phyloP scores from a whole-genome alignment of 1,284 basidiomycete species.

The Chondrostereum purpureum region DNA sequence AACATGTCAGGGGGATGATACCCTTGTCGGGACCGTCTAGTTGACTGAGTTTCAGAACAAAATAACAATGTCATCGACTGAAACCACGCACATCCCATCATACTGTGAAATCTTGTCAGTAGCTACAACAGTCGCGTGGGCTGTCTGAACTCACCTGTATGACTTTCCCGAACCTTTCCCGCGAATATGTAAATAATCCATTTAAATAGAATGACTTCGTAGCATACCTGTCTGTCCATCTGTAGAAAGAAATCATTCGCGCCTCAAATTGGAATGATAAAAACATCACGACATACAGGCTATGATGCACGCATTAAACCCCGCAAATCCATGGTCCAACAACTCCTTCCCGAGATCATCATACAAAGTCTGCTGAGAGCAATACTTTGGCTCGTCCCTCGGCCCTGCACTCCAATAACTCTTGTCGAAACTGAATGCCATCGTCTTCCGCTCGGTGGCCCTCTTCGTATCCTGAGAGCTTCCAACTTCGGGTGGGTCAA shows the following conservation, averaged over 20 bases:
- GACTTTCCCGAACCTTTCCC: conserved; percentile 77
- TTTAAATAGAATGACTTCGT: conserved; percentile 7
- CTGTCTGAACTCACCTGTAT: conserved; percentile 56
- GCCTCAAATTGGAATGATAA: no score
- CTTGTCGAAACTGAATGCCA: conserved; percentile 92
- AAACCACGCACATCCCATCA: conserved; percentile 90
- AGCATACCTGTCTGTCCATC: conserved; percentile 81
- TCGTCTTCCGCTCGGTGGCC: conserved; percentile 81
- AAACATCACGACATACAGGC: conserved; percentile 68
- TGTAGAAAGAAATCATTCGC: conserved; percentile 25
- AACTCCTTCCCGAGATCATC: conserved; percentile 93
- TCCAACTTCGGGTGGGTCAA: conserved; percentile 82
- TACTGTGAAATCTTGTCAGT: conserved; percentile 43
- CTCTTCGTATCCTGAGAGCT: conserved; percentile 66
- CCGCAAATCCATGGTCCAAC: conserved; percentile 90
- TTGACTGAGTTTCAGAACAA: conserved; percentile 8
- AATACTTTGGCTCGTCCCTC: conserved; percentile 82
- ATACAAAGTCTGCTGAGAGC: conserved; percentile 90
- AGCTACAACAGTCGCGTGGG: not conserved
- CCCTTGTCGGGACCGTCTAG: conserved; percentile 93
- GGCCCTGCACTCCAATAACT: conserved; percentile 92
- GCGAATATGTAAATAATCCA: conserved; percentile 2
- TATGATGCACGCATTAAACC: conserved; percentile 97
- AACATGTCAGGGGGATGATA: conserved; percentile 94
- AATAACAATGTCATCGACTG: conserved; percentile 9